Evolutionary conservation across 306 rosid genomes (phyloP).

Genomic region (Inga laurina): DNA sequence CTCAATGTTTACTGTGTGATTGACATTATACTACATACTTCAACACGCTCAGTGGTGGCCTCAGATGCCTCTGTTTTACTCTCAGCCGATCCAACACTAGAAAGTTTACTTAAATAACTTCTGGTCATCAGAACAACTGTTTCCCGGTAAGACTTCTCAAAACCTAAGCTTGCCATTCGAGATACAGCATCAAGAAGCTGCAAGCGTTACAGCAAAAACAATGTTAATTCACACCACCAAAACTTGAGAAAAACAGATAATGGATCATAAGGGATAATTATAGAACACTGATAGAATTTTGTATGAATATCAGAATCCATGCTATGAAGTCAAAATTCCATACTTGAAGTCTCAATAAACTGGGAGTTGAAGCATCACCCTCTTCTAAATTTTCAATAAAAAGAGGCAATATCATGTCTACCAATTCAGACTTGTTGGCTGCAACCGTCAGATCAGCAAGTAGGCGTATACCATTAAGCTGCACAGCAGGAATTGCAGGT

Average conservation of each 20-base stretch:
- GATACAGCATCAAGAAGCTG: constrained; percentile 98
- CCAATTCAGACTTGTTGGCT: constrained; percentile 80
- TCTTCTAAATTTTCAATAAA: constrained; percentile 95
- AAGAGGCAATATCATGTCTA: constrained; percentile 88
- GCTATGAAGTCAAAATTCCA: constrained; percentile 49
- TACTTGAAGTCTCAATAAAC: constrained; percentile 93
- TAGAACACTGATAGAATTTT: constrained; percentile 16
- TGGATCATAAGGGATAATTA: constrained; percentile 11
- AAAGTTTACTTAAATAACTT: constrained; percentile 89
- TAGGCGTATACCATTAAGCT: constrained; percentile 83
- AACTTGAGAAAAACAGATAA: constrained; percentile 25
- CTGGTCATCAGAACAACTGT: constrained; percentile 96
- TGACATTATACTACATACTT: constrained; percentile 60
- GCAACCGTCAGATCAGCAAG: constrained; percentile 82
- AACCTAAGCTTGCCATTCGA: constrained; percentile 97
- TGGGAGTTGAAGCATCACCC: constrained; percentile 97
- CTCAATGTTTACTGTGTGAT: constrained; percentile 33
- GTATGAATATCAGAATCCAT: constrained; percentile 35
- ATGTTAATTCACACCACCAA: constrained; percentile 23
- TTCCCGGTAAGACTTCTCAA: constrained; percentile 98
- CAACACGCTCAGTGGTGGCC: constrained; percentile 93
- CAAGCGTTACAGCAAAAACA: constrained; percentile 32
- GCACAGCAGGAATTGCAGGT: constrained; percentile 75
- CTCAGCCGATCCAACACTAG: constrained; percentile 88
- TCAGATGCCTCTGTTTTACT: constrained; percentile 87